Evolutionary conservation across 140 eudicot genomes (phyloP).

Genomic region (Flaveria floridana): DNA sequence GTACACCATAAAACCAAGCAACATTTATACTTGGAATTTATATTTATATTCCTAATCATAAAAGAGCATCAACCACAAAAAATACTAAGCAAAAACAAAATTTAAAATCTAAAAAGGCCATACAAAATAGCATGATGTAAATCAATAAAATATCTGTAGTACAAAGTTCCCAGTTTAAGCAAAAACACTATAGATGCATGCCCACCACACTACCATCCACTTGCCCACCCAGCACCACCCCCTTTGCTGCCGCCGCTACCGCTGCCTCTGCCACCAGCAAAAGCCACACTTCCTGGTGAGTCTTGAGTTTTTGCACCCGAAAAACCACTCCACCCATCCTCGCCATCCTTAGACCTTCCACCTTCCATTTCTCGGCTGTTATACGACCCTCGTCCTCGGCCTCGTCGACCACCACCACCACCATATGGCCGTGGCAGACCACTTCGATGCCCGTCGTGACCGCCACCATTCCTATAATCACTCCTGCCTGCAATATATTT

Average conservation of each 20-base stretch:
- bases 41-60: slow-evolving; percentile 18
- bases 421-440: slow-evolving; percentile 83
- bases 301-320: slow-evolving; percentile 16
- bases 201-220: slow-evolving; percentile 36
- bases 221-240: slow-evolving; percentile 42
- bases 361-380: slow-evolving; percentile 41
- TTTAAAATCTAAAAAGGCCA: slow-evolving; percentile 15
- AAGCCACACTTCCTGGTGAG: no score
- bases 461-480: slow-evolving; percentile 51
- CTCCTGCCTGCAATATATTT: slow-evolving; percentile 52
- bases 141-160: slow-evolving; percentile 11
- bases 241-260: slow-evolving; percentile 27
- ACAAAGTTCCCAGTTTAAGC: slow-evolving; percentile 5
- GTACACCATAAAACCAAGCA: slow-evolving; percentile 13
- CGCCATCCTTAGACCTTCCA: slow-evolving; percentile 50
- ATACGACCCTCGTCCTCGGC: slow-evolving; percentile 54
- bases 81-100: slow-evolving; percentile 21
- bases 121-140: slow-evolving; percentile 13
- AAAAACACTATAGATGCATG: slow-evolving; percentile 16
- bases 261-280: slow-evolving; percentile 12
- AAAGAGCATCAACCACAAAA: slow-evolving; percentile 8
- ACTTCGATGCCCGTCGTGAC: slow-evolving; percentile 62
- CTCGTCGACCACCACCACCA: slow-evolving; percentile 59
- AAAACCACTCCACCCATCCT: slow-evolving; percentile 49
- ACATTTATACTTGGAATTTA: slow-evolving; percentile 21